Evolutionary conservation across 495 filamentous ascomycete genomes (phyloP).

Genomic region (Usnea hakonensis): DNA sequence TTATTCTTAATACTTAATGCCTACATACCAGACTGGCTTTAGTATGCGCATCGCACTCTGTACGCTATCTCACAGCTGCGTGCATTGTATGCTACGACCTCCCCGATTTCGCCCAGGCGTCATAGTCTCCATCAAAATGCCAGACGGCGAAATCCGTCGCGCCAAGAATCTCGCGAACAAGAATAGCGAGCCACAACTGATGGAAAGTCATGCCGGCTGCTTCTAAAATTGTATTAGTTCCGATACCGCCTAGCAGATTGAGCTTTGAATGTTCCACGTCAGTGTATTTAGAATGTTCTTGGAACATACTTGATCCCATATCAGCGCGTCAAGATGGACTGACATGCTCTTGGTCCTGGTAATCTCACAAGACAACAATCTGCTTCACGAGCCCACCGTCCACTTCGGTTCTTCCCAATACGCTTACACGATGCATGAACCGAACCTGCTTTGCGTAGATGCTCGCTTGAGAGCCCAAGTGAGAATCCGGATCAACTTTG

Average conservation of each 20-base stretch:
- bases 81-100: not conserved
- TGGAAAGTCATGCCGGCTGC: slow-evolving; percentile 59
- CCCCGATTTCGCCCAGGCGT: too few relatives aligned
- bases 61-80: not conserved
- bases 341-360: slow-evolving; percentile 66
- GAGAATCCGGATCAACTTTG: slow-evolving; percentile 63
- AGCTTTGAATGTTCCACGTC: slow-evolving; percentile 32
- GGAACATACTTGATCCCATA: slow-evolving; percentile 65
- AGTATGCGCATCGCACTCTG: not conserved
- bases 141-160: slow-evolving; percentile 44
- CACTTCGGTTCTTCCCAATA: slow-evolving; percentile 67
- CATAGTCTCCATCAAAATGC: too few relatives aligned
- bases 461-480: slow-evolving; percentile 52
- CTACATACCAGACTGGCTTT: too few relatives aligned
- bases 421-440: slow-evolving; percentile 42
- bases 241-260: not conserved
- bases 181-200: slow-evolving; percentile 38
- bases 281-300: slow-evolving; percentile 59
- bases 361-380: slow-evolving; percentile 43
- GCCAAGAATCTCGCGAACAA: slow-evolving; percentile 42
- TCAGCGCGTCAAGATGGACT: slow-evolving; percentile 59
- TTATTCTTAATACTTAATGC: too few relatives aligned
- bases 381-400: slow-evolving; percentile 59
- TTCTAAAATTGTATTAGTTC: slow-evolving; percentile 44
- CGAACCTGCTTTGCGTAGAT: slow-evolving; percentile 44